These are phyloP conservation scores for Artemisia annua DNA, from an alignment of 129 eudicot species.

Conservation along the genomic window DNA sequence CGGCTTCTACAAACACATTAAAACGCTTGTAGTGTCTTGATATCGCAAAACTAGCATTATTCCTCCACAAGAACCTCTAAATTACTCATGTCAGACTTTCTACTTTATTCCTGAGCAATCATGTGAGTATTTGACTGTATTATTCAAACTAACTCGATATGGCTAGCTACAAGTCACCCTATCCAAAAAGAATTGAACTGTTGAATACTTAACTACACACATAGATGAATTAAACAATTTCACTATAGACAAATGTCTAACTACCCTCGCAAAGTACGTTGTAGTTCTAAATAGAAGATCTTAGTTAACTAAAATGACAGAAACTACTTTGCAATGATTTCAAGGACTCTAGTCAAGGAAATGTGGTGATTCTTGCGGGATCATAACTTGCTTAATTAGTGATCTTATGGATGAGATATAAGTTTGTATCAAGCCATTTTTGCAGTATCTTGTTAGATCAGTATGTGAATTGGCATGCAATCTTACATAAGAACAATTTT, in stretches of 20 bases:
- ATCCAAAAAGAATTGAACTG: no score
- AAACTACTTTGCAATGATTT: no score
- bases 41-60: constrained; percentile 92
- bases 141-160: no score
- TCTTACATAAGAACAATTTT: neutral
- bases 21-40: constrained; percentile 89
- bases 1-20: constrained; percentile 90
- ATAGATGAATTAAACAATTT: no score
- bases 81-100: constrained; percentile 8
- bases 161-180: no score
- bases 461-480: neutral
- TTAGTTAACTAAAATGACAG: neutral
- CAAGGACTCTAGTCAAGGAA: no score
- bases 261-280: neutral
- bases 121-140: no score
- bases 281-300: neutral
- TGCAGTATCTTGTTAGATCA: neutral
- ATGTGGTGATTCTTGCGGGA: no score
- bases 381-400: no score
- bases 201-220: no score
- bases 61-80: constrained; percentile 89
- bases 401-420: no score
- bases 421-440: neutral
- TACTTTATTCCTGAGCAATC: no score
- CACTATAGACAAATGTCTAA: neutral